Percentiles rank a stretch among this genome's conserved stretches.
These are phyloP conservation scores for Chenopodium quinoa DNA, from an alignment of 148 eudicot species.

Conservation along the genomic window DNA sequence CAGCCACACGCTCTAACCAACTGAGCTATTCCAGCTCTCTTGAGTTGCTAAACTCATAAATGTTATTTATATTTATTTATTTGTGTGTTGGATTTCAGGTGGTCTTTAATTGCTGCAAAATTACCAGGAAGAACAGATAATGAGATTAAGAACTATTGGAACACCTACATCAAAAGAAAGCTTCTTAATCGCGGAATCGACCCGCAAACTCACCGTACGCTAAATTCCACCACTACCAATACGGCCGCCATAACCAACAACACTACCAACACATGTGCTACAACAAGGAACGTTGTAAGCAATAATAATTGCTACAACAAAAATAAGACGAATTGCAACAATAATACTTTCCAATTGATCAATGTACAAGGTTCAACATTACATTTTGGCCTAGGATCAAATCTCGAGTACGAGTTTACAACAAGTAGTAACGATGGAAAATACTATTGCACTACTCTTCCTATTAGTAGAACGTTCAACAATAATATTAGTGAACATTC, in stretches of 20 bases:
- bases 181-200: conserved; percentile 46
- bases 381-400: conserved; percentile 21
- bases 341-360: conserved; percentile 27
- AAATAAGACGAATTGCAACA: not conserved
- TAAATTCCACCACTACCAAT: conserved; percentile 2
- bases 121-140: conserved; percentile 47
- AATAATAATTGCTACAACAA: not conserved
- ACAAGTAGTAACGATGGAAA: not conserved
- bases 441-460: not conserved
- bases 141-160: conserved; percentile 53
- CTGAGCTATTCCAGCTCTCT: conserved; percentile 47
- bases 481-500: conserved; percentile 34
- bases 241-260: not conserved
- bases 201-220: conserved; percentile 40
- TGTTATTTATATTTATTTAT: not conserved
- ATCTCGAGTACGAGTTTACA: conserved; percentile 3
- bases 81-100: conserved; percentile 17
- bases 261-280: not conserved
- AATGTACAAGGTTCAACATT: conserved; percentile 35
- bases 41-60: fast-evolving
- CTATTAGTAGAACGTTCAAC: conserved; percentile 11
- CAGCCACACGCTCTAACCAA: conserved; percentile 59
- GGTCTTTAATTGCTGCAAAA: conserved; percentile 47
- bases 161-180: conserved; percentile 44
- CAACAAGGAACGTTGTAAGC: not conserved